Evolutionary conservation across 495 filamentous ascomycete genomes (phyloP).

Genomic region (Oleoguttula mirabilis): DNA sequence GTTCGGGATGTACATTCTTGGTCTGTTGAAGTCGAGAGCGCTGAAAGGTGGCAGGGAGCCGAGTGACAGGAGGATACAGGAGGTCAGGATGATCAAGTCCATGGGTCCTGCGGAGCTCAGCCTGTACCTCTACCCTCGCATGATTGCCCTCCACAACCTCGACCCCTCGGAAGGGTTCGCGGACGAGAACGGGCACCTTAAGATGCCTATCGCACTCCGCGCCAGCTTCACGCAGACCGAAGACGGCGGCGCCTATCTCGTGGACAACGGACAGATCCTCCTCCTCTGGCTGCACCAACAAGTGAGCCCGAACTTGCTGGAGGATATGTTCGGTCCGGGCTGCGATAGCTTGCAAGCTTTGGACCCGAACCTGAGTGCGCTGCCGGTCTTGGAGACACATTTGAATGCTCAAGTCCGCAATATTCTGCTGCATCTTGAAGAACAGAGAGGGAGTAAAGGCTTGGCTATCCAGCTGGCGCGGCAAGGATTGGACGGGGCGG

Average conservation of each 20-base stretch:
- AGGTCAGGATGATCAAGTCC: slow-evolving; percentile 76
- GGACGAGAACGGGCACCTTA: slow-evolving; percentile 74
- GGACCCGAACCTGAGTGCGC: slow-evolving; percentile 59
- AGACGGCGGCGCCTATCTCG: slow-evolving; percentile 88
- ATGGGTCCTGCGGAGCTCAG: slow-evolving; percentile 78
- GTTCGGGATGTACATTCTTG: slow-evolving; percentile 94
- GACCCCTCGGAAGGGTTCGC: slow-evolving; percentile 63
- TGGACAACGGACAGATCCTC: slow-evolving; percentile 91
- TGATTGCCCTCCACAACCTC: slow-evolving; percentile 84
- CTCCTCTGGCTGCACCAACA: slow-evolving; percentile 79
- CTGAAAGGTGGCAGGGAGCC: slow-evolving; percentile 88
- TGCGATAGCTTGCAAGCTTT: slow-evolving; percentile 58
- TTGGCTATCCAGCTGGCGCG: slow-evolving; percentile 81
- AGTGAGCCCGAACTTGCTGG: slow-evolving; percentile 67
- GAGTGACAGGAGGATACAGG: slow-evolving; percentile 81
- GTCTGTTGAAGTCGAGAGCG: slow-evolving; percentile 77
- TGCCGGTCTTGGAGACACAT: slow-evolving; percentile 76
- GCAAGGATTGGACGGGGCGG: slow-evolving; percentile 86
- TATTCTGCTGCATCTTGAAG: slow-evolving; percentile 73
- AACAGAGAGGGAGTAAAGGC: slow-evolving; percentile 72
- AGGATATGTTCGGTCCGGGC: slow-evolving; percentile 79
- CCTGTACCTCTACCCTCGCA: slow-evolving; percentile 88
- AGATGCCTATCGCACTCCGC: slow-evolving; percentile 47
- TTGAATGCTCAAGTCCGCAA: slow-evolving; percentile 93
- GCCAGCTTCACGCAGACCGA: slow-evolving; percentile 84